Evolutionary conservation across 768 basidiomycete genomes (phyloP).

Genomic region (Leccinum ochraceum): DNA sequence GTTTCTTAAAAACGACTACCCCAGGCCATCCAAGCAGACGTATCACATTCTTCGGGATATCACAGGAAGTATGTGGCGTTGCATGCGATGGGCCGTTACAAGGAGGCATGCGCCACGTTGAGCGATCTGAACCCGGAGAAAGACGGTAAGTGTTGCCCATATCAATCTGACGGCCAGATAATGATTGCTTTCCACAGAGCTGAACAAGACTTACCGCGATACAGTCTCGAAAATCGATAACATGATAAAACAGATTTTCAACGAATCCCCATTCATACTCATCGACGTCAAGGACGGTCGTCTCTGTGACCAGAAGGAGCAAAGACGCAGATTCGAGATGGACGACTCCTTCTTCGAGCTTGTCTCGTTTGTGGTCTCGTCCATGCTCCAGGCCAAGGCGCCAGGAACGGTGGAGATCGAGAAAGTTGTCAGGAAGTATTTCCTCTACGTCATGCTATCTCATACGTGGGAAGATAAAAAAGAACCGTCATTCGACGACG

Average conservation of each 20-base stretch:
- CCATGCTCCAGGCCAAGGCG: background rate
- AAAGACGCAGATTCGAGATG: background rate
- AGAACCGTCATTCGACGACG: background rate
- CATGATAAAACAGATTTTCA: background rate
- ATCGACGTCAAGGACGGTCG: conserved; percentile 10
- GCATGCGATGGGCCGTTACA: background rate
- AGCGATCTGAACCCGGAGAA: background rate
- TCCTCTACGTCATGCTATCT: background rate
- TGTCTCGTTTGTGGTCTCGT: background rate
- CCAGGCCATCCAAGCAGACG: conserved; percentile 8
- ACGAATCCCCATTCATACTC: conserved; percentile 12
- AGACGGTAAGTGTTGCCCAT: background rate
- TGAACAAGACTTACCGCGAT: background rate
- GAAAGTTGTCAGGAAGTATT: background rate
- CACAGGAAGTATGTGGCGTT: conserved; percentile 6
- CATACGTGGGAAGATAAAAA: background rate
- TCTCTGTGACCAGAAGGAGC: background rate
- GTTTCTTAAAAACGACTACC: background rate
- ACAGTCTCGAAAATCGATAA: background rate
- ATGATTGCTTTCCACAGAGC: conserved; percentile 2
- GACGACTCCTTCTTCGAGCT: background rate
- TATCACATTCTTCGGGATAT: conserved; percentile 1
- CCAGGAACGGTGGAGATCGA: background rate
- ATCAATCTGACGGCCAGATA: background rate
- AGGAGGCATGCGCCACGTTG: conserved; percentile 1